Evolutionary conservation across 2,329 filamentous ascomycete genomes (phyloP), one percentile per base, ranked within the genome.

Genomic region (Hypoxylon sp.): DNA sequence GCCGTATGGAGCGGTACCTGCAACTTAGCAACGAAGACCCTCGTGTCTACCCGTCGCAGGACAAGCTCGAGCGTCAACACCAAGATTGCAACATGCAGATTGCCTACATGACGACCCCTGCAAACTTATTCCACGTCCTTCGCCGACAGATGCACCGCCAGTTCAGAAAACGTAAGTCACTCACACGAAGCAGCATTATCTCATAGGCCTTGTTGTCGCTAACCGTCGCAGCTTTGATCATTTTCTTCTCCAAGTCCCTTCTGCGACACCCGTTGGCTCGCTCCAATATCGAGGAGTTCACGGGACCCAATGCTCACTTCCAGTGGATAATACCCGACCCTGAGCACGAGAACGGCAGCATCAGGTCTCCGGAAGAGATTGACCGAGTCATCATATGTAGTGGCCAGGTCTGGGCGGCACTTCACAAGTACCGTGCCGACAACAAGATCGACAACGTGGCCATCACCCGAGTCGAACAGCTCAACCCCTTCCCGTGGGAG

Each of bases 21-120:
- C 95, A 98, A 78, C 88, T 99, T 59, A 95, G 90, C 79, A 98
- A 98, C 78, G 95, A 99, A 77, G 95, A 99, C 73, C 93, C 95
- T 54, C 91, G 95, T 64, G 85, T 95, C 70, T 99, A 92, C 88
- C 95, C 95, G 49, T 83, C 87, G 1, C 82, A 85, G 26, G 92
- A 97, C 66, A 97, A 95, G 83, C 86, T 98, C 60, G 88, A 96
- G 52, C 92, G 95, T 68, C 95, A 98, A 79, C 95, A 99, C 81
- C 95, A 99, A 81, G 95, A 99, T 80, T 97, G 92, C 84, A 99
- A 99, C 81, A 96, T 99, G 88, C 95, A 99, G 81, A 90, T 99
- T 74, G 92, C 88, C 53, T 97, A 95, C 83, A 93, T 96, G 87
- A 99, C 95, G n/a, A 91, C 89, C 42, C 95, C 95, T 23, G 85